A percentile compares a stretch with the other conserved stretches of the same genome.
phyloP scores from a whole-genome alignment of 176 grass and related monocot species.

The Oryza longistaminata region DNA sequence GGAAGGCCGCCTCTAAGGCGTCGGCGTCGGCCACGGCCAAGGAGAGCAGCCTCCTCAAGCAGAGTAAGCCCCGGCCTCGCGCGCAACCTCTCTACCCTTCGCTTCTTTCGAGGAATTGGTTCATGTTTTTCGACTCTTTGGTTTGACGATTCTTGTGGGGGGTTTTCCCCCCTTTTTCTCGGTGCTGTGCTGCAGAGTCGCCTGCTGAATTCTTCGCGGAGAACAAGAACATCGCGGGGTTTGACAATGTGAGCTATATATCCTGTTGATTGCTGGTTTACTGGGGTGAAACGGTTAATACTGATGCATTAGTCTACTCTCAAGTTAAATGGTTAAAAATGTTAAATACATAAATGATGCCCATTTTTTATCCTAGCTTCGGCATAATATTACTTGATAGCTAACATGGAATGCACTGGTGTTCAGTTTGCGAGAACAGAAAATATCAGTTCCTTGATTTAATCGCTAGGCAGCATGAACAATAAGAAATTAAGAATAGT shows the following conservation, averaged over 20 bases:
- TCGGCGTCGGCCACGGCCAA: constrained; percentile 37
- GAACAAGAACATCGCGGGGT: constrained; percentile 97
- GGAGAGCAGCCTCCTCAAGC: constrained; percentile 84
- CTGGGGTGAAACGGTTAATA: not conserved
- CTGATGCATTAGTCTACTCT: no score
- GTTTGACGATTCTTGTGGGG: not conserved
- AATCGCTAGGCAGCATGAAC: not conserved
- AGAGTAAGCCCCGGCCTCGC: constrained; percentile 49
- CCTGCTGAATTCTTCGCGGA: constrained; percentile 93
- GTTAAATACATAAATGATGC: not conserved
- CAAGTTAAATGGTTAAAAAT: not conserved
- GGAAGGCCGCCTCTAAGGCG: constrained; percentile 40
- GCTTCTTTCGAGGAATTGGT: not conserved
- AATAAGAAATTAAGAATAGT: not conserved
- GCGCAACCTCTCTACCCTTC: not conserved
- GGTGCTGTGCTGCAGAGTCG: constrained; percentile 66
- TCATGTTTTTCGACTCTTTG: not conserved
- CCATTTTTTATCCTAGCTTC: not conserved
- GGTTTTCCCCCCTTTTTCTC: not conserved
- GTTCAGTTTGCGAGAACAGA: not conserved
- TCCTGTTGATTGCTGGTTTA: not conserved
- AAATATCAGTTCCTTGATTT: not conserved
- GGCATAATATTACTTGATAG: not conserved
- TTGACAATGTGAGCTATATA: constrained; percentile 79
- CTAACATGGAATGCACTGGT: not conserved